Evolutionary conservation across 2,329 filamentous ascomycete species (phyloP).

Genomic region (Hypomyces perniciosus): DNA sequence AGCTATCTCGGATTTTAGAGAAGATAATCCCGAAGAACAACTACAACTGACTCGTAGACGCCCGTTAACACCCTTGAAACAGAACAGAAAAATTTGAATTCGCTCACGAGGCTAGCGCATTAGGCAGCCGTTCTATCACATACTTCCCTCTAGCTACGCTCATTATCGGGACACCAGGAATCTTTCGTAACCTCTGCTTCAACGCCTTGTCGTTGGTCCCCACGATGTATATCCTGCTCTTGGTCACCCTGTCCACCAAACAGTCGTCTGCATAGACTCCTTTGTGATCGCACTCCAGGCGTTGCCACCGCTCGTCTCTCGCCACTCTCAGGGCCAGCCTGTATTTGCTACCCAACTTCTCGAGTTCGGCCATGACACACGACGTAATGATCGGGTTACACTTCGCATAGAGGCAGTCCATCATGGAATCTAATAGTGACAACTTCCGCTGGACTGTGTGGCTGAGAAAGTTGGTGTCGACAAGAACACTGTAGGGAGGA

Average conservation of each 20-base stretch:
- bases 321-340: constrained; percentile 80
- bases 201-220: constrained; percentile 73
- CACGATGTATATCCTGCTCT: constrained; percentile 72
- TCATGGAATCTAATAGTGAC: constrained; percentile 78
- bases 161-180: constrained; percentile 62
- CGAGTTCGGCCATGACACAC: constrained; percentile 74
- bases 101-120: constrained; percentile 58
- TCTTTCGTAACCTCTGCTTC: constrained; percentile 76
- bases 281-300: constrained; percentile 84
- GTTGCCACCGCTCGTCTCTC: constrained; percentile 80
- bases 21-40: not conserved
- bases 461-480: constrained; percentile 87
- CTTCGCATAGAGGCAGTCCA: constrained; percentile 91
- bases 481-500: constrained; percentile 58
- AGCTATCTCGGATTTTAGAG: constrained; percentile 4
- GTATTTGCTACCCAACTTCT: constrained; percentile 86
- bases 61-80: not conserved
- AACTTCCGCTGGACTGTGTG: constrained; percentile 91
- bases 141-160: constrained; percentile 86
- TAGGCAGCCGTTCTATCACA: constrained; percentile 84
- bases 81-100: not conserved
- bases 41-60: not conserved
- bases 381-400: constrained; percentile 80
- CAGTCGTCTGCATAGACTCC: constrained; percentile 80
- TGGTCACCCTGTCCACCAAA: constrained; percentile 66